Evolutionary conservation across 2,329 filamentous ascomycete species (phyloP).

Genomic region (Chaetomiaceae sp.): DNA sequence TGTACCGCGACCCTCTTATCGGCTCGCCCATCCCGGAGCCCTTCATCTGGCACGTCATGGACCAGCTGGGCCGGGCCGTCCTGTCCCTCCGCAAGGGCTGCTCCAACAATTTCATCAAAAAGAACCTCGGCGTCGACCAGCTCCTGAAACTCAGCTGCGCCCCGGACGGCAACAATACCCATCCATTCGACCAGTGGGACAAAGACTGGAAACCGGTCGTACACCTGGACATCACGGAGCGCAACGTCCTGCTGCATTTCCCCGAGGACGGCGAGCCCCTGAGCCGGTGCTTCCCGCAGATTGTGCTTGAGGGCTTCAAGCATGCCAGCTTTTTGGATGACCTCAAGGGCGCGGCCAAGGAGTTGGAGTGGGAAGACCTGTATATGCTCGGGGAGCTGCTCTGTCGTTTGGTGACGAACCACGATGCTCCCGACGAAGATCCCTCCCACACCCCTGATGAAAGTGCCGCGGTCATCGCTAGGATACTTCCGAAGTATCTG

Average conservation of each 20-base stretch:
- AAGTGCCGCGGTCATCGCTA: background rate
- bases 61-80: constrained; percentile 17
- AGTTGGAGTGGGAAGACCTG: constrained; percentile 3
- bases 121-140: no score
- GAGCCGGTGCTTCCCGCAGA: constrained; percentile 7
- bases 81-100: constrained; percentile 11
- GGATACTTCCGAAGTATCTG: background rate
- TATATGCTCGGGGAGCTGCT: constrained; percentile 8
- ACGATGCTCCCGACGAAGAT: background rate
- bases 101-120: no score
- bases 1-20: background rate
- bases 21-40: constrained; percentile 13
- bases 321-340: background rate
- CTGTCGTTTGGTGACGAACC: constrained; percentile 3
- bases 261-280: background rate
- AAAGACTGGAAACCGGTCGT: constrained; percentile 5
- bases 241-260: constrained; percentile 17
- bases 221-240: constrained; percentile 8
- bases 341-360: background rate
- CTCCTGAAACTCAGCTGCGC: background rate
- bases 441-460: background rate
- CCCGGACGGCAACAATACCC: background rate
- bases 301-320: constrained; percentile 16
- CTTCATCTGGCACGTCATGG: constrained; percentile 21
- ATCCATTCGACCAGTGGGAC: background rate